A percentile compares a stretch with the other conserved stretches of the same genome.
Evolutionary conservation across 495 filamentous ascomycete genomes (phyloP).

Genomic region (Penicillium cataractarum): DNA sequence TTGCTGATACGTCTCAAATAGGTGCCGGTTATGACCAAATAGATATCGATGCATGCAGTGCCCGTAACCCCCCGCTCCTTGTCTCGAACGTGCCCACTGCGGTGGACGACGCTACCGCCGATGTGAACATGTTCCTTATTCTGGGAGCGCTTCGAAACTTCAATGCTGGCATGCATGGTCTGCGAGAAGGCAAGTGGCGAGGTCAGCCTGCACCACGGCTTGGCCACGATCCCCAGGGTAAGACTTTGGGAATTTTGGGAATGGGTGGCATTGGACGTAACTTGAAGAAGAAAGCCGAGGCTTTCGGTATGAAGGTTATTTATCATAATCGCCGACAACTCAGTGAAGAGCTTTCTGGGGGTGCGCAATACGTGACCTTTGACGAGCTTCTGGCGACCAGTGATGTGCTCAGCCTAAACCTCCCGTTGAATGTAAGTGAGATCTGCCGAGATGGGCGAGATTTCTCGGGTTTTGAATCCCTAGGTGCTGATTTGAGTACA

Average conservation of each 20-base stretch:
- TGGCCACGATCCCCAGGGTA: conserved; percentile 66
- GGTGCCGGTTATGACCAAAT: conserved; percentile 84
- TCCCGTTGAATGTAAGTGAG: conserved; percentile 70
- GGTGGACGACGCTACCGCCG: conserved; percentile 81
- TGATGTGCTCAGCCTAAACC: conserved; percentile 77
- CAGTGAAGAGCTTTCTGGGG: conserved; percentile 56
- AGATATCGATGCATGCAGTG: conserved; percentile 69
- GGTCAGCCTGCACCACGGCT: conserved; percentile 50
- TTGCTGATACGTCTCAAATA: conserved; percentile 15
- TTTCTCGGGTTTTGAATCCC: neutral
- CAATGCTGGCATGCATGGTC: conserved; percentile 60
- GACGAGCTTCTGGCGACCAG: conserved; percentile 65
- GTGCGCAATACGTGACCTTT: conserved; percentile 69
- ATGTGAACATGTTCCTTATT: conserved; percentile 76
- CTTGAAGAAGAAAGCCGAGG: conserved; percentile 56
- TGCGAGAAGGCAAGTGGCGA: conserved; percentile 63
- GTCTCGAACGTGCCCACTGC: conserved; percentile 83
- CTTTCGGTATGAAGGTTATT: conserved; percentile 67
- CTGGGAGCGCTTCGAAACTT: conserved; percentile 76
- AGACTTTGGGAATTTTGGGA: conserved; percentile 74
- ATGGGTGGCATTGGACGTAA: conserved; percentile 86
- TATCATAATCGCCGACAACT: conserved; percentile 68
- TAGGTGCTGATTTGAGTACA: conserved; percentile 30
- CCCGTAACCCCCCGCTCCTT: conserved; percentile 56
- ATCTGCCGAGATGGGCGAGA: neutral